These are phyloP conservation scores for Boletellus deceptivus DNA, from an alignment of 1,284 basidiomycete genomes.

Conservation along the genomic window DNA sequence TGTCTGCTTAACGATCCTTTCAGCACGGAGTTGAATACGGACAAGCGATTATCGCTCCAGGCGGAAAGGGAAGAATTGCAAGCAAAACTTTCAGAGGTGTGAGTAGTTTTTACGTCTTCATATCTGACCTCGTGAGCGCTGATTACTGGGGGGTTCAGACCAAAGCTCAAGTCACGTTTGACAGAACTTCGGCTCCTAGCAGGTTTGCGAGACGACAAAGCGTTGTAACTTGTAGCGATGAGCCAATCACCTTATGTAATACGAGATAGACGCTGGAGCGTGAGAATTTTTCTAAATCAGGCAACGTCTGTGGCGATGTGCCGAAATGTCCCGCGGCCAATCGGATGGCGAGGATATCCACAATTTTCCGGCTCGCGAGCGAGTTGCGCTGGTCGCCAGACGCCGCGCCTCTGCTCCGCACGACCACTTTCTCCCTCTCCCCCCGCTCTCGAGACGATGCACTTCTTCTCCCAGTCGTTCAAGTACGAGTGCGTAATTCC, in stretches of 20 bases:
- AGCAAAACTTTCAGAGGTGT: constrained; percentile 79
- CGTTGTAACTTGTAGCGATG: background rate
- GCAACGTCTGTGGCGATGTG: background rate
- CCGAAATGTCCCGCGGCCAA: constrained; percentile 30
- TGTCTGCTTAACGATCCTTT: constrained; percentile 3
- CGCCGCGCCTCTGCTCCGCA: constrained; percentile 21
- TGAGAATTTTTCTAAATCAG: constrained; percentile 7
- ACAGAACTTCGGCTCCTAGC: constrained; percentile 53
- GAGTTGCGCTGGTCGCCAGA: constrained; percentile 9
- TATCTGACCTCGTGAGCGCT: constrained; percentile 1
- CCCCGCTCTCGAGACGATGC: constrained; percentile 44
- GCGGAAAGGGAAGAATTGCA: constrained; percentile 91
- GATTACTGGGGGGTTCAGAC: constrained; percentile 42
- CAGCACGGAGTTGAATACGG: constrained; percentile 88
- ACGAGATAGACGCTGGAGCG: background rate
- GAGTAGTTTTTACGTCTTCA: constrained; percentile 28
- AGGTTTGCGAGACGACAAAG: constrained; percentile 8
- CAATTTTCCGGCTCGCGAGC: constrained; percentile 20
- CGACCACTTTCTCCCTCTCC: constrained; percentile 20
- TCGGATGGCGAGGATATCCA: constrained; percentile 20
- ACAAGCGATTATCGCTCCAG: constrained; percentile 87
- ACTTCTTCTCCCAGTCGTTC: constrained; percentile 74
- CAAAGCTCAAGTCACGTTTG: constrained; percentile 78
- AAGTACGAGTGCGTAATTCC: constrained; percentile 60
- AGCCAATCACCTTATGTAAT: no score